A percentile compares a stretch with the other conserved stretches of the same genome.
phyloP scores from a whole-genome alignment of 768 basidiomycete species.

The Leccinum sublutescens region DNA sequence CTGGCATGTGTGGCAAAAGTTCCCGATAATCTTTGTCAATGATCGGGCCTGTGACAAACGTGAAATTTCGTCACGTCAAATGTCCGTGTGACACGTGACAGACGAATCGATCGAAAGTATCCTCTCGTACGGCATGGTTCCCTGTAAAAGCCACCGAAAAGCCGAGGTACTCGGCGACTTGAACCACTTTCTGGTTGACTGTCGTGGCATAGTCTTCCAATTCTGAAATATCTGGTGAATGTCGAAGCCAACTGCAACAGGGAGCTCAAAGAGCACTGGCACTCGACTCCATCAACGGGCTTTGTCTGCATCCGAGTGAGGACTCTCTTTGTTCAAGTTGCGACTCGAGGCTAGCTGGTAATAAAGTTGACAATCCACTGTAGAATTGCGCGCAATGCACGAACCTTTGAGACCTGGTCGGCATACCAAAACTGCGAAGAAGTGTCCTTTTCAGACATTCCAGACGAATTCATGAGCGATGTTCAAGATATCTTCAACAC shows the following conservation, averaged over 20 bases:
- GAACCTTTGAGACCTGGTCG: conserved; percentile 52
- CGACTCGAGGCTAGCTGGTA: not conserved
- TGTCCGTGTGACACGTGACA: no score
- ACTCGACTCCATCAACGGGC: conserved; percentile 30
- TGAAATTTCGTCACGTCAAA: no score
- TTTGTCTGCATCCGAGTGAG: conserved; percentile 50
- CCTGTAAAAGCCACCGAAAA: not conserved
- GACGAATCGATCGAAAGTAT: no score
- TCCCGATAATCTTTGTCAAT: no score
- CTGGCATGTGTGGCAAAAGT: no score
- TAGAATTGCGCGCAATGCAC: conserved; percentile 50
- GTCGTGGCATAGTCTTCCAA: not conserved
- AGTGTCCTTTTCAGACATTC: conserved; percentile 45
- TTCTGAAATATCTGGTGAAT: conserved; percentile 6
- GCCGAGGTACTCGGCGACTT: not conserved
- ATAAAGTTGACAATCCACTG: conserved; percentile 4
- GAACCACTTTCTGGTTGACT: conserved; percentile 4
- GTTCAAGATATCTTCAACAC: conserved; percentile 41
- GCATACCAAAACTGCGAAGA: conserved; percentile 49
- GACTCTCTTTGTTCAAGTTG: not conserved
- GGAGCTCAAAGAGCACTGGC: conserved; percentile 12
- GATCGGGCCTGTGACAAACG: no score
- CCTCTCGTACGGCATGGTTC: not conserved
- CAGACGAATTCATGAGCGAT: conserved; percentile 36
- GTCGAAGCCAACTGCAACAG: conserved; percentile 18